phyloP scores from a whole-genome alignment of 2,329 filamentous ascomycete species.

The Sporothrix curviconia region DNA sequence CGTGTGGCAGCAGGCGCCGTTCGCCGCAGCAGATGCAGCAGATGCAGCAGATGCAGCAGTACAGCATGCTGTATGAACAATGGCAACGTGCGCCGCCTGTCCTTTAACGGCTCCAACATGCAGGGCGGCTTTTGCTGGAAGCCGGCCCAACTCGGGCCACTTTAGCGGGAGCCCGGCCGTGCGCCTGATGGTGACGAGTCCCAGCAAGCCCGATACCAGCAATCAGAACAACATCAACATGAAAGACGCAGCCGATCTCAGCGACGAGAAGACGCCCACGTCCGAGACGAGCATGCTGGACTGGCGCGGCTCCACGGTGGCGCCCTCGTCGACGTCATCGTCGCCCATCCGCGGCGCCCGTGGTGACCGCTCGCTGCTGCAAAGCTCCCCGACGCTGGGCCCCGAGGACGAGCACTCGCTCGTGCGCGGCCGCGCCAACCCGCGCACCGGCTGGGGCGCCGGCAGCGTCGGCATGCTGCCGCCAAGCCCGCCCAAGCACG shows the following conservation, averaged over 20 bases:
- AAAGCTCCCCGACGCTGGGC: conserved; percentile 11
- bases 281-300: no score
- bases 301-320: conserved; percentile 1
- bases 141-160: background rate
- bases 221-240: no score
- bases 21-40: background rate
- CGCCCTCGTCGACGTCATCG: background rate
- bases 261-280: conserved; percentile 7
- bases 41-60: background rate
- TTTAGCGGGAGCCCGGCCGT: background rate
- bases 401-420: conserved; percentile 11
- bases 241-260: background rate
- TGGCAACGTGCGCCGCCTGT: conserved; percentile 11
- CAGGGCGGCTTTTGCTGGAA: background rate
- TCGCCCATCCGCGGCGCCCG: background rate
- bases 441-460: conserved; percentile 3
- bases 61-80: background rate
- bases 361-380: background rate
- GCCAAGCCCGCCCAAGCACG: background rate
- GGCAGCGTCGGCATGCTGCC: background rate
- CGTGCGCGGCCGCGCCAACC: background rate
- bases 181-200: conserved; percentile 10
- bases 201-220: background rate
- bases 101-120: conserved; percentile 8
- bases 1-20: background rate